Evolutionary conservation across 83 land plant species (phyloP), one percentile per base, ranked within the genome.

Genomic region (Picea abies): DNA sequence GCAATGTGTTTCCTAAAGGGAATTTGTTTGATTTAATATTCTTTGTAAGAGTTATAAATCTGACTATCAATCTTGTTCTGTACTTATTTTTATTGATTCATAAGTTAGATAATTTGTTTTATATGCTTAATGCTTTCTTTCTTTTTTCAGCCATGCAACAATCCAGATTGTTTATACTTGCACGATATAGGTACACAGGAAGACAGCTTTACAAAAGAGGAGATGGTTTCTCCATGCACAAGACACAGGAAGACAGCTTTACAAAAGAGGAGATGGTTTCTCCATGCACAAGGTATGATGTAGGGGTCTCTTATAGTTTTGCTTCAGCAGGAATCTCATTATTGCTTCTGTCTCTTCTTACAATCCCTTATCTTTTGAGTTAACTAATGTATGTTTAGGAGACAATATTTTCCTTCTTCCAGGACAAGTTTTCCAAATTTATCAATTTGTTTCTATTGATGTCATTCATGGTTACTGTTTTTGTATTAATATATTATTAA

Each of bases 91-190:
- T 12, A 56, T 2, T 2, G 3, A 23, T 67, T 65, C 70, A 67
- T 67, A 5, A 76, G 17, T 4, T 29, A 29, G 22, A 47, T n/a
- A 76, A n/a, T 29, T 9, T 77, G 70, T 77, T 77, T 44, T 39
- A 25, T 39, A 32, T 39, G 12, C 12, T 37, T 17, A 3, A 35
- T 26, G 4, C 23, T 9, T 19, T 67, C 29, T 25, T 72, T 52
- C 23, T 41, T 4, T 20, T 5, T 73, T 23, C 88, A 96, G 98
- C 88, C 93, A 19, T 96, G 98, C 92, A 96, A 72, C 88, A 96
- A 94, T 86, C 95, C 95, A 41, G 98, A 96, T 86, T 96, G 98
- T 84, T 77, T 96, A 20, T 96, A 96, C 85, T 85, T 96, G 89
- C 98, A 96, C 86, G 98, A 94, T 71, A 80, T 90, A 80, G 98